These are phyloP conservation scores for Parasitella parasitica DNA, from an alignment of 371 early-diverging fungal species.

Conservation along the genomic window DNA sequence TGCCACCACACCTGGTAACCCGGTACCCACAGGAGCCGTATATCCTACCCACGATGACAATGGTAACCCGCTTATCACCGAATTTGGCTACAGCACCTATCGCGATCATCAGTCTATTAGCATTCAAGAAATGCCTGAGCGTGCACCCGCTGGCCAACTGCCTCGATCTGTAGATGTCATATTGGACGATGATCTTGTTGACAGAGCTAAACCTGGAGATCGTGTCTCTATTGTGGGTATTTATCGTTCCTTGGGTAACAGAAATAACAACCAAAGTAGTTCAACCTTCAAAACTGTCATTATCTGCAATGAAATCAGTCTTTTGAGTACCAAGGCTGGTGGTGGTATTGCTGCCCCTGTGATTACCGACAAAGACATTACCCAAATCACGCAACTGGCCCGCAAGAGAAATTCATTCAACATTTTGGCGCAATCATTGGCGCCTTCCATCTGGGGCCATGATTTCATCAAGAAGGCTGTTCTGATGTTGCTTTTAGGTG, in stretches of 20 bases:
- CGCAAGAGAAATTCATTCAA: constrained; percentile 77
- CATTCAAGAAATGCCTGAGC: constrained; percentile 99
- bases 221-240: constrained; percentile 96
- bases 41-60: constrained; percentile 93
- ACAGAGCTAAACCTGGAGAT: constrained; percentile 98
- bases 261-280: constrained; percentile 73
- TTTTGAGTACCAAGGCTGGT: constrained; percentile 78
- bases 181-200: constrained; percentile 97
- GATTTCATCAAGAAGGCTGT: constrained; percentile 97
- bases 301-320: constrained; percentile 87
- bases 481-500: constrained; percentile 92
- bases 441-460: constrained; percentile 98
- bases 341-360: constrained; percentile 57
- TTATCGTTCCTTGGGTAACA: constrained; percentile 87
- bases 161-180: constrained; percentile 98
- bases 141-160: constrained; percentile 97
- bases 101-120: constrained; percentile 95
- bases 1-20: constrained; percentile 55
- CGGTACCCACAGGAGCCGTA: constrained; percentile 69
- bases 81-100: constrained; percentile 95
- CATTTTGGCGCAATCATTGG: constrained; percentile 84
- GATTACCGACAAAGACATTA: constrained; percentile 80
- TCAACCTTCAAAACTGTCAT: constrained; percentile 91
- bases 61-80: constrained; percentile 89
- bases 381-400: constrained; percentile 79